Base-by-base conservation (phyloP, 768 basidiomycete species). In the Tricholoma matsutake region DNA sequence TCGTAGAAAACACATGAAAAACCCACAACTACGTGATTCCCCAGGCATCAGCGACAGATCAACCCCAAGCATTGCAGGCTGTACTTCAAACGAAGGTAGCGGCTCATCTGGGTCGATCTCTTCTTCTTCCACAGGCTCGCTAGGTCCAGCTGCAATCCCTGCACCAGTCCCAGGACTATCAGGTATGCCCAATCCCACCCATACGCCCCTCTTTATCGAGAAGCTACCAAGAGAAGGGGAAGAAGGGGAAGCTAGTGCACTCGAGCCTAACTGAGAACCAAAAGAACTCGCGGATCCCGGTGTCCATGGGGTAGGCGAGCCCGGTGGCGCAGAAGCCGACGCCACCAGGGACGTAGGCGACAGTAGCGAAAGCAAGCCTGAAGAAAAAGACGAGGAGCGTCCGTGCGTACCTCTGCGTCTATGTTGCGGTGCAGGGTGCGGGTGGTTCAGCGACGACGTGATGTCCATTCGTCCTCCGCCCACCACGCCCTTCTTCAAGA, bases 11-110 rank as follows among this genome's bases (percentile, higher is more conserved):
- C 28, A n/a, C 2, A 47, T n/a, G 18, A 31, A 16, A 56, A 39
- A 84, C 89, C 65, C 69, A 96, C 94, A 97, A 63, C 82, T 90
- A 61, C 86, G 83, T 34, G 85, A 89, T 72, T 96, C 89, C 4
- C 95, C 94, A n/a, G 94, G 92, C 3, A 76, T 80, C 16, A 99
- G 79, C 4, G 79, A 75, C 31, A 98, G 70, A 73, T 98, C 97
- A 0, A 99, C 92, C 0, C 91, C 94, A 9, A 98, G 78, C 84
- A 98, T 90, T 32, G 89, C 84, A 9, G 92, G 90, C 60, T 89
- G 89, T 0, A 90, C 86, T 63, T 95, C 89, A 25, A 96, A 87
- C 0, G 92, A 94, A 0, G 96, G 95, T 16, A 98, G 71, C 0
- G 87, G 88, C 3, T 73, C 71, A 34, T 89, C 88, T 0, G 84